phyloP scores from a whole-genome alignment of 371 early-diverging fungal species.

The Phascolomyces articulosus region DNA sequence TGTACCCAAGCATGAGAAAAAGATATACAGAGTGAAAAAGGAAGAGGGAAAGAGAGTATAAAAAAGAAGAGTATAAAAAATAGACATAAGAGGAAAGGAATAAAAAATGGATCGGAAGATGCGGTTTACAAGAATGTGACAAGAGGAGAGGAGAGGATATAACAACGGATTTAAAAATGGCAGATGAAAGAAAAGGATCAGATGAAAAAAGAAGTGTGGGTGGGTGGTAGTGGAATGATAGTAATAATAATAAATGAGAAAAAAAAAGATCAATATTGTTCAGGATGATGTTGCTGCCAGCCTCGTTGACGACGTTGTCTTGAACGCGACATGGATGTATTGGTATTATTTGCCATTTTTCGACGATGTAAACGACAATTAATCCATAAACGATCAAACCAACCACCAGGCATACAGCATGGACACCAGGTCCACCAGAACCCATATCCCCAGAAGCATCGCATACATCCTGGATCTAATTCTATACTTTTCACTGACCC shows the following conservation, averaged over 20 bases:
- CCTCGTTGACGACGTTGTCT: slow-evolving; percentile 16
- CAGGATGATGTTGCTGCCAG: slow-evolving; percentile 23
- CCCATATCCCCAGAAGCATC: slow-evolving; percentile 45
- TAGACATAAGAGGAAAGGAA: background rate
- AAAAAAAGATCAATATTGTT: slow-evolving; percentile 8
- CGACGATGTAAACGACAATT: slow-evolving; percentile 19
- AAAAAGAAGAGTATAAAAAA: background rate
- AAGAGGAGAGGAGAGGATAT: too few relatives aligned
- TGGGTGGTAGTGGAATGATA: background rate
- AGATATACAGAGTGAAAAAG: background rate
- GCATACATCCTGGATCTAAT: slow-evolving; percentile 39
- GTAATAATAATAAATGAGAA: background rate
- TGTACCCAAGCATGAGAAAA: slow-evolving; percentile 3
- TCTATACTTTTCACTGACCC: slow-evolving; percentile 48
- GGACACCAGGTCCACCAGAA: slow-evolving; percentile 54
- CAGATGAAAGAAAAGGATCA: background rate
- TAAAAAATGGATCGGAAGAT: background rate
- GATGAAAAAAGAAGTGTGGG: background rate
- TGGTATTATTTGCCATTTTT: slow-evolving; percentile 3
- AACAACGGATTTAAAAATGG: background rate
- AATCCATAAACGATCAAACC: slow-evolving; percentile 41
- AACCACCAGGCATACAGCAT: slow-evolving; percentile 54
- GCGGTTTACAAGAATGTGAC: too few relatives aligned
- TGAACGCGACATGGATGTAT: slow-evolving; percentile 1
- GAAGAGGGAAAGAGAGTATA: background rate